Conservation (phyloP, 129 eudicot species). For the Artemisia annua region DNA sequence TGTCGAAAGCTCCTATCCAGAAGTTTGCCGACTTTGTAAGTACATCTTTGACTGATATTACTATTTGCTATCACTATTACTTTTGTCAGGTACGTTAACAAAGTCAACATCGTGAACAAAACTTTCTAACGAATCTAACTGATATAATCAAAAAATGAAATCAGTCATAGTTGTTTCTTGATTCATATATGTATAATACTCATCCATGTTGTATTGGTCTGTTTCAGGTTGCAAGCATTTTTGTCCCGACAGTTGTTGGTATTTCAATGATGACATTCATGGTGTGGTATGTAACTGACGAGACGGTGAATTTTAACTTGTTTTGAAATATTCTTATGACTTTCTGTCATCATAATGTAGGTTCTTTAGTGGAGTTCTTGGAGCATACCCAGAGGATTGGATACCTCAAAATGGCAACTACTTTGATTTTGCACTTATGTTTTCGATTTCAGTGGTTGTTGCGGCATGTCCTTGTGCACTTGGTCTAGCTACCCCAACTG, state of each 20-base stretch:
- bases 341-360: slow-evolving; percentile 31
- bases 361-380: slow-evolving; percentile 73
- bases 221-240: slow-evolving; percentile 85
- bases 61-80: not conserved
- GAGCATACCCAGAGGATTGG: slow-evolving; percentile 73
- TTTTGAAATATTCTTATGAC: slow-evolving; percentile 3
- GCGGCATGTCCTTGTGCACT: slow-evolving; percentile 97
- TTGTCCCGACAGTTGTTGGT: slow-evolving; percentile 75
- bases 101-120: too few relatives aligned
- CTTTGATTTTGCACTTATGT: slow-evolving; percentile 91
- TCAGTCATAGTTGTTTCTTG: not conserved
- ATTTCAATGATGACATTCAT: slow-evolving; percentile 68
- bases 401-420: slow-evolving; percentile 69
- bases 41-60: slow-evolving; percentile 15
- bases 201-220: slow-evolving; percentile 11
- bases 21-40: slow-evolving; percentile 89
- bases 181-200: not conserved
- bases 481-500: slow-evolving; percentile 96
- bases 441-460: slow-evolving; percentile 84
- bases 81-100: too few relatives aligned
- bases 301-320: not conserved
- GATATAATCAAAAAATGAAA: too few relatives aligned
- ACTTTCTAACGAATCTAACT: too few relatives aligned
- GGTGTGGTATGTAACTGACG: slow-evolving; percentile 64
- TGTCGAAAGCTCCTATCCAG: slow-evolving; percentile 98